Conservation (phyloP, 1,284 basidiomycete species). For the Puccinia horiana region DNA sequence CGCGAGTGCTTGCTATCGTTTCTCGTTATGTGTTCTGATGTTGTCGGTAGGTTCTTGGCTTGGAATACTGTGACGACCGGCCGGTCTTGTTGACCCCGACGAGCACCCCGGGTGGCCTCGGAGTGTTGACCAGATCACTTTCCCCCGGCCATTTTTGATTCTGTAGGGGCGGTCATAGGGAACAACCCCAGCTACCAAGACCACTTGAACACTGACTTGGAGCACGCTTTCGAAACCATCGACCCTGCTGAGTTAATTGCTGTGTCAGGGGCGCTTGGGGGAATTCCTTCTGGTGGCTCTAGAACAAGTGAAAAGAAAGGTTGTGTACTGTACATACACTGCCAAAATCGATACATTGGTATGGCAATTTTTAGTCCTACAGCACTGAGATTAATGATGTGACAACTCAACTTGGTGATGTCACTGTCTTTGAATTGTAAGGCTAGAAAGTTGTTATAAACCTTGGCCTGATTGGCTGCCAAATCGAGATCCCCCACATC, state of each 20-base stretch:
- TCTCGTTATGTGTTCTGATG: neutral
- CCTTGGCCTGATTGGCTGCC: too few species aligned
- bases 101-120: too few species aligned
- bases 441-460: too few species aligned
- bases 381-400: too few species aligned
- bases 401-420: too few species aligned
- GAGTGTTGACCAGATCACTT: neutral
- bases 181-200: neutral
- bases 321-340: too few species aligned
- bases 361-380: too few species aligned
- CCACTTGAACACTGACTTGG: neutral
- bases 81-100: neutral
- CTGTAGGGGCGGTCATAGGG: neutral
- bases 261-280: neutral
- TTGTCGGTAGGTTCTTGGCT: neutral
- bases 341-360: too few species aligned
- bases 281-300: neutral
- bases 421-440: too few species aligned
- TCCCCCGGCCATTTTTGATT: neutral
- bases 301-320: too few species aligned
- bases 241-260: neutral
- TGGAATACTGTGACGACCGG: neutral
- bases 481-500: too few species aligned
- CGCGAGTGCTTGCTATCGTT: neutral
- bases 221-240: neutral